Evolutionary conservation across 345 rosid genomes (phyloP), one percentile per base, ranked within the genome.

Genomic region (Pseudoturritis turrita): DNA sequence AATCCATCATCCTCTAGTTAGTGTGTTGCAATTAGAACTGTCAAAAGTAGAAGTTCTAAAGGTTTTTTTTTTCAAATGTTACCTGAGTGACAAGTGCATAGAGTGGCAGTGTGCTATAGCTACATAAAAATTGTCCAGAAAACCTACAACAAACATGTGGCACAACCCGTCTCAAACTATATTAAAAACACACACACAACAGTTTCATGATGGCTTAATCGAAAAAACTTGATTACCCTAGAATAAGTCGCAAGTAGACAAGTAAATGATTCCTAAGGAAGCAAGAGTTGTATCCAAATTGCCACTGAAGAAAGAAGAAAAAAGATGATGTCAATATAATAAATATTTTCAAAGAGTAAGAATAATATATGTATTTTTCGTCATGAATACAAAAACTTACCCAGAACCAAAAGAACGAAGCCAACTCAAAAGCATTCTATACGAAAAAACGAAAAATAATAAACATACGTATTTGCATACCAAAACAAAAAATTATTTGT

Each of bases 361-460:
- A 45, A 52, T 22, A 15, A 17, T 63, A 13, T 0, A 40, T 40
- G 35, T 43, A 43, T 25, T n/a, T n/a, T 43, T 10, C 10, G n/a
- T 15, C 25, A 15, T 43, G 66, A 33, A 47, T 31, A 53, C 12
- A 54, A 26, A 14, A 37, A 39, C 59, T 67, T 89, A 91, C 98
- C 98, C 97, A 94, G 66, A 89, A 89, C 98, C 98, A 91, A 78
- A 91, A 89, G 84, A 91, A 94, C 1, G 98, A 89, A 62, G 98
- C 97, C 80, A 94, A 67, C 53, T 94, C 98, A 51, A 94, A 94
- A 21, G 98, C 88, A 74, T 94, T 94, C 98, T 94, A 91, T 81
- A 33, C 68, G 62, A 74, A 59, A 59, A 57, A n/a, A n/a, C n/a
- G n/a, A n/a, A 68, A 26, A 33, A 15, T 28, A 40, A 52, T 47